These are phyloP conservation scores for Nicotiana obtusifolia DNA, from an alignment of 257 asterid genomes.

Conservation along the genomic window DNA sequence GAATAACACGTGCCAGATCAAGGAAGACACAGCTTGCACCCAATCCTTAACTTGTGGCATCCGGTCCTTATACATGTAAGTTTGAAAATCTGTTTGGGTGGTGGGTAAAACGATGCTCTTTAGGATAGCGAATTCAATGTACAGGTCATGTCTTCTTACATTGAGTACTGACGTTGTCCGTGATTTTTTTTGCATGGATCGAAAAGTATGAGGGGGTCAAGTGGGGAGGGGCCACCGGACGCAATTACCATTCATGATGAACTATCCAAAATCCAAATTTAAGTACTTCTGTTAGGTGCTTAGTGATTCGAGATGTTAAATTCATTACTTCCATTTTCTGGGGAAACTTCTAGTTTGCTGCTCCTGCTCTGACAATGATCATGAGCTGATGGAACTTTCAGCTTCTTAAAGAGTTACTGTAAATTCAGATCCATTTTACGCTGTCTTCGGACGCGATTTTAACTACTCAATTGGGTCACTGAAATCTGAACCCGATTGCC, in stretches of 20 bases:
- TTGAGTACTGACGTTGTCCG: neutral
- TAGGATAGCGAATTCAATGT: neutral
- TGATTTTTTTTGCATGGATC: constrained; percentile 5
- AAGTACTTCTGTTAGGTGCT: neutral
- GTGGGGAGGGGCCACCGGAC: neutral
- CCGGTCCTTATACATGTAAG: neutral
- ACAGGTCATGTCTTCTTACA: constrained; percentile 3
- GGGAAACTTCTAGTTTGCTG: neutral
- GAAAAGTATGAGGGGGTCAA: constrained; percentile 3
- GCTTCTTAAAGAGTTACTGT: neutral
- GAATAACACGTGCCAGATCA: constrained; percentile 18
- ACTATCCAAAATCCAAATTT: neutral
- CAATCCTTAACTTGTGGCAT: neutral
- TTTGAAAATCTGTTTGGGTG: neutral
- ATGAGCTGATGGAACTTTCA: neutral
- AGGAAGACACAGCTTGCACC: constrained; percentile 14
- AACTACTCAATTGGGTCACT: neutral
- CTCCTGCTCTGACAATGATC: neutral
- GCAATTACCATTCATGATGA: neutral
- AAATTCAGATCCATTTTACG: neutral
- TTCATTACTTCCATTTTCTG: neutral
- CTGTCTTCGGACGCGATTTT: neutral
- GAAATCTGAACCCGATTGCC: neutral
- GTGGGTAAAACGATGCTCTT: neutral
- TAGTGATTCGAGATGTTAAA: neutral